Percentiles rank a stretch among this genome's conserved stretches.
Conservation (phyloP, 2,329 filamentous ascomycete genomes). For the Fusarium camptoceras region DNA sequence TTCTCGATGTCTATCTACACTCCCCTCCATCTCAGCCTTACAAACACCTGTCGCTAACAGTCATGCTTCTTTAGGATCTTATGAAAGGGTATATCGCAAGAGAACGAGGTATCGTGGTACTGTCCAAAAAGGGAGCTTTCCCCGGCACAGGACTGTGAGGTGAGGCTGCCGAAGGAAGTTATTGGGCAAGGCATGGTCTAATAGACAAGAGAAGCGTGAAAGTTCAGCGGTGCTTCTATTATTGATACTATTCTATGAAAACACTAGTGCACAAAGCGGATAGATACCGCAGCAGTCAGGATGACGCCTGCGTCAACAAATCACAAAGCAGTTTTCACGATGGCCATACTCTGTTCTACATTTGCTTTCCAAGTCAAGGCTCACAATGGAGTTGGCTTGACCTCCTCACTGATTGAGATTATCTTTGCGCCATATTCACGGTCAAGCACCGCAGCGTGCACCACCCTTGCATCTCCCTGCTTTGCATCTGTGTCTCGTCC, state of each 20-base stretch:
- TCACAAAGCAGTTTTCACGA: slow-evolving; percentile 28
- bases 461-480: slow-evolving; percentile 34
- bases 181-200: slow-evolving; percentile 18
- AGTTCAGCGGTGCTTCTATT: slow-evolving; percentile 14
- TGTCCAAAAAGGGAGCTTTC: slow-evolving; percentile 94
- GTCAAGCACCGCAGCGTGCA: slow-evolving; percentile 41
- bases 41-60: slow-evolving; percentile 51
- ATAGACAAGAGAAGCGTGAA: slow-evolving; percentile 25
- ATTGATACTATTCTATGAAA: slow-evolving; percentile 12
- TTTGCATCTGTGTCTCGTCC: slow-evolving; percentile 17
- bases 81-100: slow-evolving; percentile 99
- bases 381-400: neutral
- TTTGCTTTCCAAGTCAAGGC: slow-evolving; percentile 26
- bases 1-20: slow-evolving; percentile 36
- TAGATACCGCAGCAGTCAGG: slow-evolving; percentile 19
- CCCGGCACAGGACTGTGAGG: slow-evolving; percentile 81
- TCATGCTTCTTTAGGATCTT: slow-evolving; percentile 70
- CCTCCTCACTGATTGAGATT: slow-evolving; percentile 16
- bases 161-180: slow-evolving; percentile 47
- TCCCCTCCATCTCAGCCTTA: slow-evolving; percentile 39
- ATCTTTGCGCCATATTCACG: slow-evolving; percentile 45
- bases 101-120: slow-evolving; percentile 87
- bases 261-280: slow-evolving; percentile 16
- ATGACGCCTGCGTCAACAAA: slow-evolving; percentile 41
- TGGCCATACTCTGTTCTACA: slow-evolving; percentile 19